These are phyloP conservation scores for Fonsecaea pedrosoi DNA, from an alignment of 2,329 filamentous ascomycete genomes.

Conservation along the genomic window DNA sequence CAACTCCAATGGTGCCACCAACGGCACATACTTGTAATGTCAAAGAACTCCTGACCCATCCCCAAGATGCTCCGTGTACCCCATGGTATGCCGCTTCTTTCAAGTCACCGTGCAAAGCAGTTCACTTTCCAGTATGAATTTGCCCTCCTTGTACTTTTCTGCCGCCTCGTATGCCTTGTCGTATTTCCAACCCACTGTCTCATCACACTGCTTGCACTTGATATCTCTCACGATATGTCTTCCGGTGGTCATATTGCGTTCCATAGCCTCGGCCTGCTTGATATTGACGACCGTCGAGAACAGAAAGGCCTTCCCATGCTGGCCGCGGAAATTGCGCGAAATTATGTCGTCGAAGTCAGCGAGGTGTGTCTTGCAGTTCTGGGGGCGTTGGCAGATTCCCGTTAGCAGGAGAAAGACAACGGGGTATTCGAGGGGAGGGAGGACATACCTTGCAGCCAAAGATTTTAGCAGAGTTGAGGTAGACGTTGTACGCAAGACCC, in stretches of 20 bases:
- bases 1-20: neutral
- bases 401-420: neutral
- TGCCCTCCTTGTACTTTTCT: constrained; percentile 99
- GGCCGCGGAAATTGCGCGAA: constrained; percentile 96
- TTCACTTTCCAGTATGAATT: constrained; percentile 74
- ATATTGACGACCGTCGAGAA: constrained; percentile 96
- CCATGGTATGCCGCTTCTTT: neutral
- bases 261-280: constrained; percentile 77
- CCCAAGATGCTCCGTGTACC: neutral
- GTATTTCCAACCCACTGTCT: constrained; percentile 97
- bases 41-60: neutral
- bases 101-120: constrained; percentile 38
- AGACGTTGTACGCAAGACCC: constrained; percentile 91
- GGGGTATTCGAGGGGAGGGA: neutral
- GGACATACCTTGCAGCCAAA: constrained; percentile 75
- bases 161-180: constrained; percentile 91
- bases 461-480: constrained; percentile 83
- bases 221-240: constrained; percentile 95
- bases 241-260: constrained; percentile 98
- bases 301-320: constrained; percentile 97
- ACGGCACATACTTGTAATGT: neutral
- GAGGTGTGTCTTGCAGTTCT: constrained; percentile 89
- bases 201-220: constrained; percentile 85
- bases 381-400: neutral
- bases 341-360: constrained; percentile 96